phyloP scores from a whole-genome alignment of 2,329 filamentous ascomycete genomes.

The Fusarium beomiforme region DNA sequence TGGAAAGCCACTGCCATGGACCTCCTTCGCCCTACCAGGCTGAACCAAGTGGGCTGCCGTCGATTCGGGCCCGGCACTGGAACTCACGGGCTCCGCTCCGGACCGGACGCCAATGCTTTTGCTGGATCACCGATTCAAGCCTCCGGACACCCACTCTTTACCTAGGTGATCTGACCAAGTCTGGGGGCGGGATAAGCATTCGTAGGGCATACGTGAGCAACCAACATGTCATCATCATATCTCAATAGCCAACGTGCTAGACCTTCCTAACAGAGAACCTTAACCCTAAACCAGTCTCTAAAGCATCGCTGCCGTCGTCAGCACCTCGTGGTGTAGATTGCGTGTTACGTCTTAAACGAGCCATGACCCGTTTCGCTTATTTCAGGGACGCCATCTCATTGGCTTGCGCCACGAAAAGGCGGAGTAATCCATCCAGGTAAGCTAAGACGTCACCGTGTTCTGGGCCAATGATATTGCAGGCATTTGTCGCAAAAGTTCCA shows the following conservation, averaged over 20 bases:
- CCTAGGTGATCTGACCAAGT: neutral
- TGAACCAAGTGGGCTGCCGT: neutral
- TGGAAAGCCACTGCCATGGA: neutral
- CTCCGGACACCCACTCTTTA: neutral
- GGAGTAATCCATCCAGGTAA: conserved; percentile 12
- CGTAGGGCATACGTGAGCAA: neutral
- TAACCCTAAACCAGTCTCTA: neutral
- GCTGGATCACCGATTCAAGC: conserved; percentile 9
- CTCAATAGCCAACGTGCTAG: neutral
- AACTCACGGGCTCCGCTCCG: neutral
- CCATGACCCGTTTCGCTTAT: neutral
- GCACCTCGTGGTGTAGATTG: conserved; percentile 14
- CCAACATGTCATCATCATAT: neutral
- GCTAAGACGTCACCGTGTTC: conserved; percentile 18
- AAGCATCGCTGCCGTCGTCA: conserved; percentile 4
- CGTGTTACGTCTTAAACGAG: conserved; percentile 13
- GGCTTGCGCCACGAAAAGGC: conserved; percentile 2
- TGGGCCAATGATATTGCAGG: conserved; percentile 4
- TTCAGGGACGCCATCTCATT: neutral
- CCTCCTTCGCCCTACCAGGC: neutral
- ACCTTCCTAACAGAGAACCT: neutral
- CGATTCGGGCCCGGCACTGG: neutral
- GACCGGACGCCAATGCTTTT: neutral
- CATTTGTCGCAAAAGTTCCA: conserved; percentile 31
- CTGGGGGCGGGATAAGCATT: neutral